phyloP scores from a whole-genome alignment of 257 asterid species.

The Solanum paucissectum region DNA sequence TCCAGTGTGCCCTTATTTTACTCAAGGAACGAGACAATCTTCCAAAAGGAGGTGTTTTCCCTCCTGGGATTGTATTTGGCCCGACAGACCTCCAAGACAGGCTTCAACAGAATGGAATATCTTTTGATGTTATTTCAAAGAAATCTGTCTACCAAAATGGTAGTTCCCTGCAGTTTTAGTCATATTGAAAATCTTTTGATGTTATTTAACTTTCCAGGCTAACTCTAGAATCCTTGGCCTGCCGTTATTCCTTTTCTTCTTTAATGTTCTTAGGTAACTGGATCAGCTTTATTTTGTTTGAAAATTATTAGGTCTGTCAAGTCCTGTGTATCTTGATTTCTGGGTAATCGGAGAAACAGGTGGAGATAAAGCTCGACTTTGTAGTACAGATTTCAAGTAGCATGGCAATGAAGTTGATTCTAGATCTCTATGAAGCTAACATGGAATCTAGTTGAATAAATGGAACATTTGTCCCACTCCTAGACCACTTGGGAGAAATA shows the following conservation, averaged over 20 bases:
- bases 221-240: neutral
- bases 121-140: constrained; percentile 67
- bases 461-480: constrained; percentile 10
- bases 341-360: no score
- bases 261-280: neutral
- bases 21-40: constrained; percentile 40
- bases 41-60: constrained; percentile 73
- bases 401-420: constrained; percentile 7
- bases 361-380: no score
- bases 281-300: neutral
- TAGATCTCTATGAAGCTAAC: constrained; percentile 9
- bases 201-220: neutral
- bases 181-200: neutral
- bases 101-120: constrained; percentile 63
- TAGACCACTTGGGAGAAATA: constrained; percentile 16
- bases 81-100: constrained; percentile 58
- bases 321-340: neutral
- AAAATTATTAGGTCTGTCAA: neutral
- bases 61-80: constrained; percentile 85
- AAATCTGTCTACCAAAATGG: constrained; percentile 6
- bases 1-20: constrained; percentile 64
- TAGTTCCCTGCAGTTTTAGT: neutral
- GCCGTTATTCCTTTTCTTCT: neutral
- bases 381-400: constrained; percentile 5
- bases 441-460: constrained; percentile 14